Evolutionary conservation across 1,284 basidiomycete genomes (phyloP).

Genomic region (Ceratobasidium sp.): DNA sequence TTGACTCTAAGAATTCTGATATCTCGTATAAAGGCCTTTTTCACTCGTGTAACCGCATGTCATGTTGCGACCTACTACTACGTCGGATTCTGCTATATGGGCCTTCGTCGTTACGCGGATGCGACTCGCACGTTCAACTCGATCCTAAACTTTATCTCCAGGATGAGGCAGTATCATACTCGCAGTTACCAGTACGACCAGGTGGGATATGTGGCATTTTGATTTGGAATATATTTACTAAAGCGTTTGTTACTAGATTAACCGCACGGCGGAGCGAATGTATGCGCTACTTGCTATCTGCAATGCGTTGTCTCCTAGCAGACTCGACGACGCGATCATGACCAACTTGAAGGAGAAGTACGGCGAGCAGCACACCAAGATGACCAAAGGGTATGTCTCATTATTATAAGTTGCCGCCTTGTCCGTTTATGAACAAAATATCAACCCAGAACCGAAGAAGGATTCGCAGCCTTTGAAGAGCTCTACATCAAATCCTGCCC

Average conservation of each 20-base stretch:
- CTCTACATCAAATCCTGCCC: conserved; percentile 95
- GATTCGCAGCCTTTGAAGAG: conserved; percentile 88
- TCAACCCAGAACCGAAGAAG: conserved; percentile 69
- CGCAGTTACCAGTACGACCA: conserved; percentile 97
- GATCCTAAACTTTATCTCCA: conserved; percentile 92
- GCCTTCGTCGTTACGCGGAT: conserved; percentile 93
- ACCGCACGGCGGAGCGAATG: conserved; percentile 97
- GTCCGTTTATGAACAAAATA: not conserved
- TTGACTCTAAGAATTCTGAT: conserved; percentile 44
- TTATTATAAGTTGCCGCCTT: conserved; percentile 6
- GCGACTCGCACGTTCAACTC: conserved; percentile 93
- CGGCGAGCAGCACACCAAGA: conserved; percentile 88
- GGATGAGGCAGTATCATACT: conserved; percentile 95
- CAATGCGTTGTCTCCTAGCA: conserved; percentile 88
- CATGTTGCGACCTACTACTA: conserved; percentile 96
- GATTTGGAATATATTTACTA: not conserved
- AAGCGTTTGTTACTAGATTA: conserved; percentile 68
- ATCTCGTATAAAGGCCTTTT: conserved; percentile 70
- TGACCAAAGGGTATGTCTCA: conserved; percentile 75
- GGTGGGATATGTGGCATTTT: conserved; percentile 56
- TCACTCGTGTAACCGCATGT: conserved; percentile 92
- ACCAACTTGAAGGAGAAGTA: conserved; percentile 93
- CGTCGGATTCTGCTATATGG: conserved; percentile 96
- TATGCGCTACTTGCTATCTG: conserved; percentile 95
- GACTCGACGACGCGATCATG: conserved; percentile 94